phyloP scores from a whole-genome alignment of 1,139 yeast genomes.

The Hyphopichia khmerensis region DNA sequence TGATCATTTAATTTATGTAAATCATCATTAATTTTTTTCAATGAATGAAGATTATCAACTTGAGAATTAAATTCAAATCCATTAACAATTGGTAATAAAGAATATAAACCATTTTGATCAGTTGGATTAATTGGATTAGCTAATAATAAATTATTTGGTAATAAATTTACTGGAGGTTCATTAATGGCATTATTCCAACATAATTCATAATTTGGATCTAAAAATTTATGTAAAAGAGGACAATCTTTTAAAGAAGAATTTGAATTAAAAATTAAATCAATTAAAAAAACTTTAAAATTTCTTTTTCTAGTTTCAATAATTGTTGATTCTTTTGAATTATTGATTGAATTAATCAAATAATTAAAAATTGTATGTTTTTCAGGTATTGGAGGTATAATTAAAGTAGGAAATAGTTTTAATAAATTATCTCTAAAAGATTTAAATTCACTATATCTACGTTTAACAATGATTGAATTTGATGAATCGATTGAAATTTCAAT shows the following conservation, averaged over 20 bases:
- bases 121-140: slow-evolving; percentile 48
- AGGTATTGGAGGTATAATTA: slow-evolving; percentile 57
- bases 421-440: slow-evolving; percentile 48
- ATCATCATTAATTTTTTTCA: slow-evolving; percentile 38
- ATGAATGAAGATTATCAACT: slow-evolving; percentile 31
- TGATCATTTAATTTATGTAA: slow-evolving; percentile 35
- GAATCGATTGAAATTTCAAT: slow-evolving; percentile 25
- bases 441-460: slow-evolving; percentile 56
- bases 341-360: slow-evolving; percentile 40
- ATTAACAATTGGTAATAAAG: slow-evolving; percentile 38
- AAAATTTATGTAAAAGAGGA: slow-evolving; percentile 39
- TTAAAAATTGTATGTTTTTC: slow-evolving; percentile 54
- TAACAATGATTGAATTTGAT: slow-evolving; percentile 30
- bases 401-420: slow-evolving; percentile 47
- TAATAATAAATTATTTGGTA: slow-evolving; percentile 40
- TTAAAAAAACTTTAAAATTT: slow-evolving; percentile 36
- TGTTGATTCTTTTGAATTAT: slow-evolving; percentile 34
- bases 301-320: slow-evolving; percentile 45
- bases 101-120: slow-evolving; percentile 46
- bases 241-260: slow-evolving; percentile 26
- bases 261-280: slow-evolving; percentile 34
- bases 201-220: slow-evolving; percentile 50
- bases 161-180: slow-evolving; percentile 44
- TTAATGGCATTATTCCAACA: slow-evolving; percentile 48
- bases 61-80: slow-evolving; percentile 35